Base-by-base conservation (phyloP, 371 early-diverging fungal species). In the Mortierella sp. region DNA sequence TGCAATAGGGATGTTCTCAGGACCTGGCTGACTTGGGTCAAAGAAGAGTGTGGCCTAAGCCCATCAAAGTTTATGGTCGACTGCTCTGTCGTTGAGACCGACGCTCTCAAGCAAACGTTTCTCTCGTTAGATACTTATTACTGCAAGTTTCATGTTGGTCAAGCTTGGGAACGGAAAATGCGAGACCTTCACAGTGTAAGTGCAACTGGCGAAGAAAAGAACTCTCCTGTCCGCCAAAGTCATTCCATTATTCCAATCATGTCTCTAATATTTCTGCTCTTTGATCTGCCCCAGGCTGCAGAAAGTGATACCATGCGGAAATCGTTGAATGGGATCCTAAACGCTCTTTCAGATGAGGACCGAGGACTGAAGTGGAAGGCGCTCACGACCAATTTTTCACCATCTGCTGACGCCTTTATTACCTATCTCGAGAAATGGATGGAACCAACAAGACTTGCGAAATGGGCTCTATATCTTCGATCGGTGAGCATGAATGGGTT, bases 11-110 rank as follows among this genome's bases (percentile, higher is more conserved):
- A 40, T 29, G 47, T 45, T 45, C 31, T 62, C 23, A 51, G 31
- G 51, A 35, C 13, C 10, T 63, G 63, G 63, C n/a, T 63, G 51
- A 51, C n/a, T 19, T 63, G 63, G 63, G 26, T 63, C 34, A 51
- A 63, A 63, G 47, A 26, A 3, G 64, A 63, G 47, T 63, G 64
- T 23, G 64, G 64, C 15, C 35, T 63, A 5, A 15, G 15, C 43
- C 47, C 63, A 3, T 63, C 53, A 3, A 63, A 63, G 64, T 63
- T 63, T n/a, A 63, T 63, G 53, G 53, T 63, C 2, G 64, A 63
- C 64, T 63, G 64, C n/a, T 63, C 64, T 23, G 35, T 63, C 22
- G 64, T 22, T 2, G 64, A 63, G 53, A 32, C 64, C 12, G 64
- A 63, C 32, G 64, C 64, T 32, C 64, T 63, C 4, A 34, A 23